Percentiles rank a stretch among this genome's conserved stretches.
phyloP scores from a whole-genome alignment of 202 grass and related monocot genomes.

The Panicum hallii region DNA sequence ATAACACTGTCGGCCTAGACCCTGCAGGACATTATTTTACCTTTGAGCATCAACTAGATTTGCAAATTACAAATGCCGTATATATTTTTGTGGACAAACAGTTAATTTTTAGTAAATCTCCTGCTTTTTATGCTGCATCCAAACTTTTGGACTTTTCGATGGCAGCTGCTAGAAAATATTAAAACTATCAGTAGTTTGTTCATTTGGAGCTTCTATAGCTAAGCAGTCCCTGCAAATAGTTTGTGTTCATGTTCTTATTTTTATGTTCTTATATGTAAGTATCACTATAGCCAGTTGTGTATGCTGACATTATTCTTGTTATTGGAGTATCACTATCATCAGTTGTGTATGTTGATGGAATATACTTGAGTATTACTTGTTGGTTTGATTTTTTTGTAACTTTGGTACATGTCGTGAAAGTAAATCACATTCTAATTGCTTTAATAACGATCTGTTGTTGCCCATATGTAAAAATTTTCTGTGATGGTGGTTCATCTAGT shows the following conservation, averaged over 20 bases:
- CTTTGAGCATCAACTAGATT: background rate
- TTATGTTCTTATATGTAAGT: conserved; percentile 12
- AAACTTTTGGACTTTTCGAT: background rate
- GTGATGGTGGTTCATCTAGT: background rate
- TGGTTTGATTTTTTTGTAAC: background rate
- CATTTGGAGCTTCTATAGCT: conserved; percentile 20
- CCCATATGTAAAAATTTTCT: conserved; percentile 13
- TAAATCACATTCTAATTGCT: conserved; percentile 27
- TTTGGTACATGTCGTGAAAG: background rate
- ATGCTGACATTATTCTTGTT: background rate
- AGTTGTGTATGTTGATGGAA: background rate
- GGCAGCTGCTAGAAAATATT: background rate
- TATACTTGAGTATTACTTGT: background rate
- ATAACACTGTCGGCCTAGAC: background rate
- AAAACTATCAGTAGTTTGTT: conserved; percentile 7
- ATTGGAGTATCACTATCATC: conserved; percentile 14
- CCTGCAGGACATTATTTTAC: background rate
- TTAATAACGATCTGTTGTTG: conserved; percentile 1
- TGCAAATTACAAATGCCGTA: background rate
- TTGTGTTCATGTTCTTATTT: conserved; percentile 15
- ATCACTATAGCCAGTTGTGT: background rate
- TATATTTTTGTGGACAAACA: background rate
- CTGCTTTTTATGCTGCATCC: background rate
- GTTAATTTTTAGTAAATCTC: background rate
- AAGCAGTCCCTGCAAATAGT: background rate